phyloP scores from a whole-genome alignment of 2,329 filamentous ascomycete genomes.

The Fusarium proliferatum region DNA sequence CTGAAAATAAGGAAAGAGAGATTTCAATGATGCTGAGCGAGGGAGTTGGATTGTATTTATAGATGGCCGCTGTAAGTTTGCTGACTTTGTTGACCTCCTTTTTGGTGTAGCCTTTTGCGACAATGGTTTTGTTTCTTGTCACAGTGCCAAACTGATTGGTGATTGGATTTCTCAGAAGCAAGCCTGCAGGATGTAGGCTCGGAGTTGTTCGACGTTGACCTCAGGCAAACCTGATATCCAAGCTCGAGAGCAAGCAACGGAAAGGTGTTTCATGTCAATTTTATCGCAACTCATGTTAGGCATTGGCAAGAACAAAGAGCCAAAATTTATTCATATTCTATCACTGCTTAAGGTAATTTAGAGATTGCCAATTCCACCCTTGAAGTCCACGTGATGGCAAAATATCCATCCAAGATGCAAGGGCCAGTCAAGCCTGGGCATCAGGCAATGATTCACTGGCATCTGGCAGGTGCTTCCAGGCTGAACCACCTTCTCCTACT shows the following conservation, averaged over 20 bases:
- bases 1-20: fast-evolving
- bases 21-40: neutral
- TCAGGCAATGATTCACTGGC: no score
- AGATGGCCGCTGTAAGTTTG: neutral
- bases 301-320: no score
- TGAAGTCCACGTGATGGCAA: no score
- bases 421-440: no score
- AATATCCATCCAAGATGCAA: no score
- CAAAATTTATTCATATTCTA: no score
- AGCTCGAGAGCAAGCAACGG: neutral
- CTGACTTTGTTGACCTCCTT: neutral
- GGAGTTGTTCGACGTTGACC: neutral
- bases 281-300: no score
- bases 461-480: no score
- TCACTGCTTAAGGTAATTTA: no score
- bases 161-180: fast-evolving
- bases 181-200: fast-evolving
- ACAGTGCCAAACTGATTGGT: neutral
- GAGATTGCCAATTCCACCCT: no score
- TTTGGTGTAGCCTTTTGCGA: neutral
- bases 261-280: no score
- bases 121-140: neutral
- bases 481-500: no score
- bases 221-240: neutral
- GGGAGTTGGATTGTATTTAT: neutral